Evolutionary conservation across 108 stramenopile genomes (phyloP), one percentile per base, ranked within the genome.

Genomic region (Nannochloropsis gaditana): DNA sequence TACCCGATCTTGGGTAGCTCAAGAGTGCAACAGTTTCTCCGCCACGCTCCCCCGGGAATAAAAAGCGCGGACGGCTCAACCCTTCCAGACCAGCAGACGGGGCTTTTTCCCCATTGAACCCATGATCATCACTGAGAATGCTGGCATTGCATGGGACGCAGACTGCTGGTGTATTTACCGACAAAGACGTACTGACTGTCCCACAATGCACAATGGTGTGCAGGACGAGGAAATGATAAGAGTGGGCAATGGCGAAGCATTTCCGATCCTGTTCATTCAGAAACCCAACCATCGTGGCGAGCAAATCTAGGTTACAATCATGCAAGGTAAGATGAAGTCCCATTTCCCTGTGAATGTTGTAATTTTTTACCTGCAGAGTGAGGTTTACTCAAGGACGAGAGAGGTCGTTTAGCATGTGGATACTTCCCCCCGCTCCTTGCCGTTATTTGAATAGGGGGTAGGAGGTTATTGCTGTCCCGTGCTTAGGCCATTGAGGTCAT

Each of bases 1-100:
- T 88, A 17, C 88, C 88, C 3, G 84, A 88, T 11, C 88, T 80
- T 4, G 84, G 84, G 79, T 88, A 88, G 84, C 87, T 87, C 15
- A 83, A 83, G 83, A 87, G n/a, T 10, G 83, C 83, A 83, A 73
- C 59, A 4, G 59, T 73, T n/a, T 73, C 59, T n/a, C 59, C 59
- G 8, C 59, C 59, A 15, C 59, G 59, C 59, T 73, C 59, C 59
- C 8, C 59, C 19, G 59, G 59, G 59, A n/a, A 73, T n/a, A 73
- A 73, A n/a, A 73, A 73, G n/a, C 59, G 59, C 59, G 59, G 59
- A 4, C 59, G 59, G 59, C 2, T n/a, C 59, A 73, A 3, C 59
- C 8, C 59, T n/a, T n/a, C 59, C 59, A 73, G 59, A 6, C 59
- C 59, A 73, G n/a, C 15, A n/a, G 59, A 73, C 19, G 59, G 59